Base-by-base conservation (phyloP, 495 filamentous ascomycete species). In the Pyrenopolyporus hunteri region DNA sequence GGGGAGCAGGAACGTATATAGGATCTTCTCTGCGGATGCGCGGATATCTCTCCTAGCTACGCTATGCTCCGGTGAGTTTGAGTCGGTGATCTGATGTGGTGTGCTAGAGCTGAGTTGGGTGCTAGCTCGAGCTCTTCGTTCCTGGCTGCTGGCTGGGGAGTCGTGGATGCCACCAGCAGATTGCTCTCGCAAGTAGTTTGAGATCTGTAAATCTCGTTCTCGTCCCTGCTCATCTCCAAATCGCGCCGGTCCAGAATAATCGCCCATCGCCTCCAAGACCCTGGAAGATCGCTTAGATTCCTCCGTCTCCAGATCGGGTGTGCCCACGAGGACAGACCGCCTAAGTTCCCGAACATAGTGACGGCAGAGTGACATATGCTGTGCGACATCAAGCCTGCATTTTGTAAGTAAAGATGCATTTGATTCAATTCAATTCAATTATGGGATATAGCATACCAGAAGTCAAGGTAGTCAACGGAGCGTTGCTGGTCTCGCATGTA, bases 401-500 rank as follows among this genome's bases (percentile, higher is more conserved):
- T 53, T 44, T 31, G 39, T 63, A 1, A 58, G 66, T 28, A 32
- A 45, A 43, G n/a, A 9, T 4, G 22, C 39, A 1, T n/a, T 14
- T n/a, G 8, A 63, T 0, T 64, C 43, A 31, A 0, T 0, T 13
- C 1, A 19, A 64, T 2, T 64, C 44, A 65, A 51, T 8, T 19
- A 63, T 3, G 1, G 40, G 13, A 57, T 5, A 32, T 42, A 70
- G 80, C 19, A 48, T 79, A 98, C 94, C 95, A 99, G 74, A 99
- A 99, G 73, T 99, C 94, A 10, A 99, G 80, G 66, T 98, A 98
- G 68, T 99, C 94, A 6, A 99, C 92, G 3, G 93, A 96, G 71
- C 93, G 85, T 71, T 98, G 93, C 76, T 97, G 92, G 73, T 99
- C 95, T 53, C 94, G 84, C 94, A 99, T 99, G 76, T 96, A 99